These are phyloP conservation scores for Penicillium sp. DNA, from an alignment of 2,329 filamentous ascomycete species.

Conservation along the genomic window DNA sequence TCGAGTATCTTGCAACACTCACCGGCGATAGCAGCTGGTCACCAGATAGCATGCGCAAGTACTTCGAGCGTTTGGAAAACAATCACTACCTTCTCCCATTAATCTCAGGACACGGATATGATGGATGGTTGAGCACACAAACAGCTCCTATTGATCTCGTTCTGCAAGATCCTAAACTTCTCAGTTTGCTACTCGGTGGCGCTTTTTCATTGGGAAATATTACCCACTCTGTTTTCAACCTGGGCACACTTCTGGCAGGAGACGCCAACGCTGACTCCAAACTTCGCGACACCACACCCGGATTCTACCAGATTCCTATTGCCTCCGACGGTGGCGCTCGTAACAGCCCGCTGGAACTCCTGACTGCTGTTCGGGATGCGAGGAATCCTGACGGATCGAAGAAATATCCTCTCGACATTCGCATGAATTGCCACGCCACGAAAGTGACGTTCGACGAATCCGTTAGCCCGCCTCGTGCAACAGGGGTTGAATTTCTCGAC, in stretches of 20 bases:
- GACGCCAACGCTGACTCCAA: constrained; percentile 55
- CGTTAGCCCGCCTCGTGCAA: constrained; percentile 43
- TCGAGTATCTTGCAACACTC: constrained; percentile 56
- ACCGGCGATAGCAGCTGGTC: constrained; percentile 64
- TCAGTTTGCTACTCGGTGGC: constrained; percentile 55
- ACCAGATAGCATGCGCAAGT: constrained; percentile 58
- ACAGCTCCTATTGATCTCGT: constrained; percentile 50
- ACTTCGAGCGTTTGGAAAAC: constrained; percentile 57
- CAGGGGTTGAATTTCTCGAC: constrained; percentile 53
- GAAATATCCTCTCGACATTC: constrained; percentile 59
- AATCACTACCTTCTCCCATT: constrained; percentile 52
- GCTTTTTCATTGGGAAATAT: constrained; percentile 54
- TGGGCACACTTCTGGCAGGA: constrained; percentile 49
- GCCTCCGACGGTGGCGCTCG: constrained; percentile 33
- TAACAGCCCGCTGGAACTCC: constrained; percentile 45
- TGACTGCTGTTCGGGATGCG: constrained; percentile 28
- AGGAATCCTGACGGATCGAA: constrained; percentile 25
- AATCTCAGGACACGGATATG: constrained; percentile 47
- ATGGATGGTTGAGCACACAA: constrained; percentile 30
- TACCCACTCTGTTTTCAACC: constrained; percentile 43
- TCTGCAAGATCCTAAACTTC: constrained; percentile 54
- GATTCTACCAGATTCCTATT: constrained; percentile 61
- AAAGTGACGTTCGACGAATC: constrained; percentile 48
- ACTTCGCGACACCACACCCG: constrained; percentile 50
- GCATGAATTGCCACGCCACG: constrained; percentile 50